Evolutionary conservation across 2,329 filamentous ascomycete genomes (phyloP).

Genomic region (Claviceps sp.): DNA sequence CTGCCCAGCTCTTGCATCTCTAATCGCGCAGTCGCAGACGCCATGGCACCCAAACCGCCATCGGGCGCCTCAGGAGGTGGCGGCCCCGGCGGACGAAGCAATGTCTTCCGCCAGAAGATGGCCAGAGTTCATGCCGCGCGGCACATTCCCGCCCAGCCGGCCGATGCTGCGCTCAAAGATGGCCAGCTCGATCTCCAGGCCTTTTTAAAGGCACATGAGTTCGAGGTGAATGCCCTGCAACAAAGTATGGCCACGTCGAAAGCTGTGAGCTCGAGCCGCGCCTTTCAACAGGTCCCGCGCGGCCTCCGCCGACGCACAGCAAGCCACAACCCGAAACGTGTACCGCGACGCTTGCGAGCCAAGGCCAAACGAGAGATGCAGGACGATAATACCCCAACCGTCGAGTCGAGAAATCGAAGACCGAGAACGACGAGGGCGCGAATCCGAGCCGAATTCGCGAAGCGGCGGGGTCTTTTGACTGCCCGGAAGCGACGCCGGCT

Average conservation of each 20-base stretch:
- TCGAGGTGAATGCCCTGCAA: slow-evolving; percentile 77
- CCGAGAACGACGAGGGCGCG: slow-evolving; percentile 43
- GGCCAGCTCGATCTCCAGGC: slow-evolving; percentile 76
- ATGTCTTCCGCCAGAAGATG: slow-evolving; percentile 26
- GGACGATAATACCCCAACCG: slow-evolving; percentile 81
- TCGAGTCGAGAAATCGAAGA: slow-evolving; percentile 50
- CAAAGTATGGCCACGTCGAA: slow-evolving; percentile 68
- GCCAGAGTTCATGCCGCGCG: slow-evolving; percentile 33
- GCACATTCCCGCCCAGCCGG: slow-evolving; percentile 35
- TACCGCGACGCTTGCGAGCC: slow-evolving; percentile 62
- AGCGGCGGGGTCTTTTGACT: slow-evolving; percentile 51
- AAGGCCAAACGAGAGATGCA: slow-evolving; percentile 63
- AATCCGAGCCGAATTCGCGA: slow-evolving; percentile 63
- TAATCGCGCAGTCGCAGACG: background rate
- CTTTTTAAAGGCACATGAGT: slow-evolving; percentile 76
- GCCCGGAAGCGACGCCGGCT: slow-evolving; percentile 38
- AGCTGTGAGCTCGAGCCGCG: slow-evolving; percentile 46
- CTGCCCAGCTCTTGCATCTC: background rate
- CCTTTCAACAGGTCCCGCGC: slow-evolving; percentile 84
- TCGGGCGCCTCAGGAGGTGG: slow-evolving; percentile 10
- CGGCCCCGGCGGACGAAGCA: slow-evolving; percentile 10
- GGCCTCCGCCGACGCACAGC: slow-evolving; percentile 76
- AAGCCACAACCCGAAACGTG: slow-evolving; percentile 85
- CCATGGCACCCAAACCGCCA: slow-evolving; percentile 15
- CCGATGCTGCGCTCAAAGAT: slow-evolving; percentile 41